Conservation (phyloP, 495 filamentous ascomycete genomes). For the Talaromyces trachyspermus region DNA sequence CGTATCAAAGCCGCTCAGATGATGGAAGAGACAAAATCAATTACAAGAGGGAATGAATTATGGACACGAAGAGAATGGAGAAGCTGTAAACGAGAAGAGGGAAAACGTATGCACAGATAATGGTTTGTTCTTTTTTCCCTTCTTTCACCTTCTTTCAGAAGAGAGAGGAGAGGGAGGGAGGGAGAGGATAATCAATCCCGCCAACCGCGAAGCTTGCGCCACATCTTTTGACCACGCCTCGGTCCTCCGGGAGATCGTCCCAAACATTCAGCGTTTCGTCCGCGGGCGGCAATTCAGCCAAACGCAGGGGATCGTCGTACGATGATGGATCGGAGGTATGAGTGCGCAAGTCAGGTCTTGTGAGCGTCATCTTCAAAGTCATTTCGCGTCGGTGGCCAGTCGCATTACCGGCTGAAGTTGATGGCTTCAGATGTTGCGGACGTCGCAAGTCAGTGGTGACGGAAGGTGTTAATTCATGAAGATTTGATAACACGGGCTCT, state of each 20-base stretch:
- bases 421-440: constrained; percentile 3
- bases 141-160: no score
- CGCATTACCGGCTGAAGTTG: not conserved
- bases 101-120: not conserved
- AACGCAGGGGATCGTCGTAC: constrained; percentile 45
- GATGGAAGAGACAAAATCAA: constrained; percentile 16
- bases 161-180: not conserved
- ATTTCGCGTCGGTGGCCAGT: constrained; percentile 62
- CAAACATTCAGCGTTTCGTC: constrained; percentile 39
- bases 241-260: constrained; percentile 34
- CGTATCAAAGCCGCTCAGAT: not conserved
- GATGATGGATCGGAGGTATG: no score
- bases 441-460: not conserved
- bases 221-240: constrained; percentile 48
- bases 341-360: constrained; percentile 73
- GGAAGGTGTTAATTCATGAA: not conserved
- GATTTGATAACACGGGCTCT: not conserved
- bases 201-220: constrained; percentile 37
- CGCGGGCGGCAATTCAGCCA: constrained; percentile 43
- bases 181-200: constrained; percentile 10
- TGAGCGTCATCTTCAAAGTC: constrained; percentile 92
- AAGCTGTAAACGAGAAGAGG: constrained; percentile 5
- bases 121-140: no score
- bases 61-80: constrained; percentile 8
- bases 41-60: not conserved